Base-by-base conservation (phyloP, 2,329 filamentous ascomycete species). In the Ambrosiella cleistominuta region DNA sequence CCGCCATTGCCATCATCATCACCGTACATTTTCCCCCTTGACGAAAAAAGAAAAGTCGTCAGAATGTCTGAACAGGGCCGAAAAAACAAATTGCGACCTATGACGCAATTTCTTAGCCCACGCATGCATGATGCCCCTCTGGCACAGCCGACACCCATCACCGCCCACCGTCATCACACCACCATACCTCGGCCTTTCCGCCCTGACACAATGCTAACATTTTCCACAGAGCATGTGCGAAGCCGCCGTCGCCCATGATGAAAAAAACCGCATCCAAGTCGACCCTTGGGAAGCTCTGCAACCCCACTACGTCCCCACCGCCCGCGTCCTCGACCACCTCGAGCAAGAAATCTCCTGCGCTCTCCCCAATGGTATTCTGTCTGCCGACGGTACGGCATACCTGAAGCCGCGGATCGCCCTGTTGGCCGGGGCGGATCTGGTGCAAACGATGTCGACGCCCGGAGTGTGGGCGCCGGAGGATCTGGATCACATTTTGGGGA, bases 291-390 rank as follows among this genome's bases (percentile, higher is more conserved):
- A 95, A 74, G 86, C 88, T 40, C 52, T 85, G 65, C 82, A 94
- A 71, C 80, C 83, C 66, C 78, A 86, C 63, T 97, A 95, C 68
- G 83, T 88, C 62, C 88, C 89, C 13, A 97, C 91, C 0, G 91
- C 90, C 44, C 80, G 85, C 64, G 90, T 95, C 45, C 75, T 96
- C 54, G 88, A 95, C 66, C 91, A 96, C 70, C 93, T 96, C 65
- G 83, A 94, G 63, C 73, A 91, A 66, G 88, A 96, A 68, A 87
- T 96, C 67, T 95, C 96, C 68, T 66, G 70, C 56, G 78, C 80
- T 27, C 79, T 88, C 50, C 74, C 83, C 37, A 90, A 90, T 6
- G 90, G 90, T 8, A 80, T 93, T 37, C 77, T 86, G 65, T 79
- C 77, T 52, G 75, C 77, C 17, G 78, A 84, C 63, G 88, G 87